A percentile compares a stretch with the other conserved stretches of the same genome.
Evolutionary conservation across 768 basidiomycete genomes (phyloP).

Genomic region (Serendipita sp.): DNA sequence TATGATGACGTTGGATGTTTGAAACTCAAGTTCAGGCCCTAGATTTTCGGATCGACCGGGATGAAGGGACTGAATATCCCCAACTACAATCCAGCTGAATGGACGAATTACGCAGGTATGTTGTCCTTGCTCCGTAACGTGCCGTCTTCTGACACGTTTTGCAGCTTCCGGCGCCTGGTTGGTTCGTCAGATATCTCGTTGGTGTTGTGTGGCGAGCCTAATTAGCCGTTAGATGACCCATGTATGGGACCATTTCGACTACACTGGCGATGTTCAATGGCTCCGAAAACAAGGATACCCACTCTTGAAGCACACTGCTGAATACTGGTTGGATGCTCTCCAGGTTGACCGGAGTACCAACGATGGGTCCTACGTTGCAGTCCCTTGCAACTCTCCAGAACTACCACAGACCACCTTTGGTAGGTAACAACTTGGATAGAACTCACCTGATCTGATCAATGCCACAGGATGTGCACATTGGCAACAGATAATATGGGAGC

Average conservation of each 20-base stretch:
- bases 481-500: constrained; percentile 64
- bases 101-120: constrained; percentile 58
- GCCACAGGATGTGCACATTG: constrained; percentile 52
- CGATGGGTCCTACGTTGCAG: constrained; percentile 53
- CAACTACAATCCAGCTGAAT: constrained; percentile 34
- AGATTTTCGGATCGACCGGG: not conserved
- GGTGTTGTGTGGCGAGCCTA: not conserved
- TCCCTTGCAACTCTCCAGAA: constrained; percentile 66
- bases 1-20: too few species aligned
- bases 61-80: constrained; percentile 9
- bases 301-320: constrained; percentile 47
- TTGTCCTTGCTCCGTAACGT: not conserved
- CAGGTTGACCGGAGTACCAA: constrained; percentile 49
- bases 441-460: not conserved
- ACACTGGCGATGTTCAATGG: constrained; percentile 51
- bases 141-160: not conserved
- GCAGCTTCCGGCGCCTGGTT: constrained; percentile 67
- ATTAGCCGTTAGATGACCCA: constrained; percentile 45
- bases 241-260: constrained; percentile 69
- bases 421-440: constrained; percentile 16
- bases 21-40: constrained; percentile 45
- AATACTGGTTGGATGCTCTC: constrained; percentile 59
- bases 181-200: constrained; percentile 27
- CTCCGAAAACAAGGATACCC: constrained; percentile 62
- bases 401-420: constrained; percentile 57